Conservation (phyloP, 2,329 filamentous ascomycete genomes). For the Fusarium paranaense region DNA sequence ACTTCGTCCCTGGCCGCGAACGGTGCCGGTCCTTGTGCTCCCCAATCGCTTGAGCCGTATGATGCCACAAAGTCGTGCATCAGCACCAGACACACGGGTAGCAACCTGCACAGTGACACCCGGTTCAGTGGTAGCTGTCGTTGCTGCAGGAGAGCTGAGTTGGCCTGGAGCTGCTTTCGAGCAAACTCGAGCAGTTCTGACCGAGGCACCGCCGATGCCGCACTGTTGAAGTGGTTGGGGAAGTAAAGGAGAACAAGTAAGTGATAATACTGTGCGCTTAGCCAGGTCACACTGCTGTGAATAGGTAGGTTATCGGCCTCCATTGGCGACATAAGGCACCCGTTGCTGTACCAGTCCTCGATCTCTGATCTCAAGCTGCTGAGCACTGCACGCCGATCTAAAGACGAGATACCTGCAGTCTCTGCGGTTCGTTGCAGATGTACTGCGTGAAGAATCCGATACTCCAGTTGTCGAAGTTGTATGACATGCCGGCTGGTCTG, state of each 20-base stretch:
- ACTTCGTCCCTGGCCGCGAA: slow-evolving; percentile 52
- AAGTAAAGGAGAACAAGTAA: slow-evolving; percentile 58
- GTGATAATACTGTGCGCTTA: slow-evolving; percentile 57
- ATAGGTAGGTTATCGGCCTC: slow-evolving; percentile 58
- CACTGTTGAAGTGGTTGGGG: slow-evolving; percentile 55
- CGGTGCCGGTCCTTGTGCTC: slow-evolving; percentile 29
- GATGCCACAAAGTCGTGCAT: slow-evolving; percentile 46
- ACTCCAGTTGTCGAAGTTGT: slow-evolving; percentile 57
- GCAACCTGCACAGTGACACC: slow-evolving; percentile 54
- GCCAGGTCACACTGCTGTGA: slow-evolving; percentile 58
- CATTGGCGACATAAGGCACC: slow-evolving; percentile 56
- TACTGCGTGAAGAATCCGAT: slow-evolving; percentile 52
- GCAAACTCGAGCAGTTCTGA: slow-evolving; percentile 53
- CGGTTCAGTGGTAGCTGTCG: slow-evolving; percentile 57
- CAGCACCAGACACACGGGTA: slow-evolving; percentile 53
- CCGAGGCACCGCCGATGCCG: slow-evolving; percentile 44
- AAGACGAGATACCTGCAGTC: slow-evolving; percentile 44
- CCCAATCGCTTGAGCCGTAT: slow-evolving; percentile 24
- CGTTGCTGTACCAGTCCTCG: slow-evolving; percentile 60
- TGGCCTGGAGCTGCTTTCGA: slow-evolving; percentile 57
- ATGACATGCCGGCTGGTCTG: slow-evolving; percentile 60
- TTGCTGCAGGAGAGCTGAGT: slow-evolving; percentile 55
- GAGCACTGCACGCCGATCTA: slow-evolving; percentile 49
- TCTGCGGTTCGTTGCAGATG: slow-evolving; percentile 48
- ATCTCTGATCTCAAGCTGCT: slow-evolving; percentile 55